Conservation (phyloP, 768 basidiomycete genomes). For the Boletus pseudo-olivaceus region DNA sequence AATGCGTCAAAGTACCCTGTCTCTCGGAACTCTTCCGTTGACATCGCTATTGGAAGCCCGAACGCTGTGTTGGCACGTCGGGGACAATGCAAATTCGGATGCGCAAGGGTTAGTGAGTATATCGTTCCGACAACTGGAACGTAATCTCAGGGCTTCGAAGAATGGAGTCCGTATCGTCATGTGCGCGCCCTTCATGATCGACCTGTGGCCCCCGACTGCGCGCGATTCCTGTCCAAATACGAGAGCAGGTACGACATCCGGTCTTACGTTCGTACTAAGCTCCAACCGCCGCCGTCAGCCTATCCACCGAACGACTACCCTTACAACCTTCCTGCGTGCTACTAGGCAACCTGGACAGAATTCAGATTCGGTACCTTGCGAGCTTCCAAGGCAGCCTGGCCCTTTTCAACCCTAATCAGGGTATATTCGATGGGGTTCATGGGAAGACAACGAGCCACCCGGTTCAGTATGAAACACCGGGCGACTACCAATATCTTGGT, state of each 20-base stretch:
- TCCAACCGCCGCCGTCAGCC: too few species aligned
- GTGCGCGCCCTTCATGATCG: constrained; percentile 23
- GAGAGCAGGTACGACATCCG: not conserved
- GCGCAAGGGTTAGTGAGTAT: too few species aligned
- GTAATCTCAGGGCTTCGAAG: not conserved
- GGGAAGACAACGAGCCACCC: not conserved
- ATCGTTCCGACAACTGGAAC: too few species aligned
- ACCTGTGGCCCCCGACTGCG: constrained; percentile 3
- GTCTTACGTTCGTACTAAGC: not conserved
- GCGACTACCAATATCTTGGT: not conserved
- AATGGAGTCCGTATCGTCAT: constrained; percentile 21
- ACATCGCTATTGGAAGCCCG: too few species aligned
- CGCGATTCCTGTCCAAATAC: not conserved
- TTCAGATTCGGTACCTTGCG: not conserved
- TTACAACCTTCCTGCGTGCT: not conserved
- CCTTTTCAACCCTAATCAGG: not conserved
- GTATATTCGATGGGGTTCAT: not conserved
- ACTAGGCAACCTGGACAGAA: not conserved
- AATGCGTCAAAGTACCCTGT: too few species aligned
- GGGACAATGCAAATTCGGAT: constrained; percentile 3
- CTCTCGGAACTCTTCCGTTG: not conserved
- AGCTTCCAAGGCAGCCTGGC: not conserved
- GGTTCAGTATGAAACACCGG: constrained; percentile 5
- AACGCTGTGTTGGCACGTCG: not conserved
- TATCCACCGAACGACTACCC: not conserved